These are phyloP conservation scores for Penicillium bovifimosum DNA, from an alignment of 495 filamentous ascomycete genomes.

Conservation along the genomic window DNA sequence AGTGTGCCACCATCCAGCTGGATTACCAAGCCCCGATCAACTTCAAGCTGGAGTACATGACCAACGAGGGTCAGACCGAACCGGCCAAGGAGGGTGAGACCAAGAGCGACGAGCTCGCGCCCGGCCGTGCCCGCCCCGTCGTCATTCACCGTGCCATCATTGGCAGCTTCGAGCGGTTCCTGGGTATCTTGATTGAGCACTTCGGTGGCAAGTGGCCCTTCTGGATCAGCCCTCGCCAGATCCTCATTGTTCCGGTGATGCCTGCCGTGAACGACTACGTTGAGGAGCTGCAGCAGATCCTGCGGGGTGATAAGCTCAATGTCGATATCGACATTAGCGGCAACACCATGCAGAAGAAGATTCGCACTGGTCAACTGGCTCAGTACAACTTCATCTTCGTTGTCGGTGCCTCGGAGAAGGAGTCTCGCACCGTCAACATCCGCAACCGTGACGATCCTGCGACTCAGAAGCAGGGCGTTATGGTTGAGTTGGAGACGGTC, in stretches of 20 bases:
- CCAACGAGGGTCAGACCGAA: slow-evolving; percentile 49
- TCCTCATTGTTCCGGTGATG: slow-evolving; percentile 89
- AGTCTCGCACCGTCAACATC: slow-evolving; percentile 74
- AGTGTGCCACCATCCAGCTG: slow-evolving; percentile 96
- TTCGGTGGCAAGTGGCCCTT: slow-evolving; percentile 98
- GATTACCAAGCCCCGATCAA: slow-evolving; percentile 89
- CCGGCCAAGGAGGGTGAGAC: slow-evolving; percentile 28
- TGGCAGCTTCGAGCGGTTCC: slow-evolving; percentile 90
- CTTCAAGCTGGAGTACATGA: slow-evolving; percentile 81
- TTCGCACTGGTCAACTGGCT: slow-evolving; percentile 75
- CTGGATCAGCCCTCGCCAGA: slow-evolving; percentile 91
- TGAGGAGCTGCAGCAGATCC: slow-evolving; percentile 64
- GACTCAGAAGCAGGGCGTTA: slow-evolving; percentile 67
- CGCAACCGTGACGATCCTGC: slow-evolving; percentile 83
- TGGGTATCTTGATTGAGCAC: slow-evolving; percentile 89
- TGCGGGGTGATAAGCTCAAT: slow-evolving; percentile 55
- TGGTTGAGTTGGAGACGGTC: slow-evolving; percentile 72
- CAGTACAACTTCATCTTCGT: slow-evolving; percentile 95
- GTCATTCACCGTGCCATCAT: slow-evolving; percentile 97
- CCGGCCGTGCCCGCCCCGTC: slow-evolving; percentile 84
- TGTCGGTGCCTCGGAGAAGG: slow-evolving; percentile 77
- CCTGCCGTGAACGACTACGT: slow-evolving; percentile 78
- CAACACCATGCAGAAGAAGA: slow-evolving; percentile 96
- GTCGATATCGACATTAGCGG: slow-evolving; percentile 83
- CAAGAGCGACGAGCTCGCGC: slow-evolving; percentile 34